Base-by-base conservation (phyloP, 805 yeast genomes). In the Lipomyces oligophaga region DNA sequence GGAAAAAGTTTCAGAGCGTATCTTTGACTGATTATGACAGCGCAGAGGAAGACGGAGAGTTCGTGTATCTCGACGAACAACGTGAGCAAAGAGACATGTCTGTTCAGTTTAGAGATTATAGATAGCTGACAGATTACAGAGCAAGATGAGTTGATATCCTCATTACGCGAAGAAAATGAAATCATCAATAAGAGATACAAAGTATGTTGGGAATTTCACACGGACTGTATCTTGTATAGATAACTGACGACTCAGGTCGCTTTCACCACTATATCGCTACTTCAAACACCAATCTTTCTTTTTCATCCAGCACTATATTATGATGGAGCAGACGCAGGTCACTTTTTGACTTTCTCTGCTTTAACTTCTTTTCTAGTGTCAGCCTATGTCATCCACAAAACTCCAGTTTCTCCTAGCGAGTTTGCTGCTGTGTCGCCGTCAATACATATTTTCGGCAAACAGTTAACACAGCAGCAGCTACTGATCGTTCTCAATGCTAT, bases 11-110 rank as follows among this genome's bases (percentile, higher is more conserved):
- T 20, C 44, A 48, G 31, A 30, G 43, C 27, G 20, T 41, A 18
- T 45, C 19, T 20, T 22, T 41, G n/a, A 37, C n/a, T 10, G 43
- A 39, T 34, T 36, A 38, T 21, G 44, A 45, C 15, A 26, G 37
- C 24, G 45, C 28, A n/a, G 54, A 45, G 15, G 31, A 38, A 22
- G 43, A 38, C 18, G 21, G n/a, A n/a, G 46, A 47, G 15, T 26
- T 49, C 15, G 54, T 49, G 15, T 52, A 36, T 28, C 45, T 52
- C n/a, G 56, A 52, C 42, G 56, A 52, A 31, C 51, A 52, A 34
- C 47, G 56, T 49, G 38, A 19, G 52, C 24, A 16, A 7, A 27
- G n/a, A 7, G n/a, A n/a, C n/a, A n/a, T n/a, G n/a, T 38, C n/a
- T 16, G 7, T 5, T 19, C 6, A n/a, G 15, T 30, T 22, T n/a